Evolutionary conservation across 2,329 filamentous ascomycete genomes (phyloP).

Genomic region (Ustilaginoidea virens): DNA sequence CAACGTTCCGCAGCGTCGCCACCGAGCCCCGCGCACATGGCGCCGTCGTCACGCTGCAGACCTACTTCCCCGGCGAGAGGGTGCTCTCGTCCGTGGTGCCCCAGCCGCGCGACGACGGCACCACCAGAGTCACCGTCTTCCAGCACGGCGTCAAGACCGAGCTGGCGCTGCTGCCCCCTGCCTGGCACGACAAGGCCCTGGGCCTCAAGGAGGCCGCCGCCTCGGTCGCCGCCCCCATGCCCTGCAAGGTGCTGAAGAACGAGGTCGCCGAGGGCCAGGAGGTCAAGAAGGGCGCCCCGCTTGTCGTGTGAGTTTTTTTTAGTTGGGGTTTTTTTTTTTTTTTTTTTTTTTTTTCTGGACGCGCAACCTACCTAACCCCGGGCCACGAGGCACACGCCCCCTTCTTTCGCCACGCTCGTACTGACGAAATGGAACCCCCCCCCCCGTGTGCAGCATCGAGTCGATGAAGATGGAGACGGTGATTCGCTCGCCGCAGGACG

Average conservation of each 20-base stretch:
- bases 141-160: conserved; percentile 48
- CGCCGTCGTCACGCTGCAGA: conserved; percentile 17
- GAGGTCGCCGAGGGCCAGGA: conserved; percentile 69
- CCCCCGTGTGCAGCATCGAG: conserved; percentile 41
- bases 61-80: conserved; percentile 67
- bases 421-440: no score
- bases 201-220: conserved; percentile 68
- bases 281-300: conserved; percentile 71
- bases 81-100: conserved; percentile 65
- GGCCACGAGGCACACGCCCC: no score
- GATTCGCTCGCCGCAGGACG: conserved; percentile 60
- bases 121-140: conserved; percentile 62
- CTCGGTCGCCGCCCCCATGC: conserved; percentile 87
- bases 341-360: background rate
- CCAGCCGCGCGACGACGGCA: conserved; percentile 33
- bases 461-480: conserved; percentile 88
- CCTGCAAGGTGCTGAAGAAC: conserved; percentile 86
- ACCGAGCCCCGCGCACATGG: conserved; percentile 19
- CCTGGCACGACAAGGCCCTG: conserved; percentile 78
- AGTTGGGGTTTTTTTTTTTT: background rate
- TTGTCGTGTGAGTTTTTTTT: conserved; percentile 54
- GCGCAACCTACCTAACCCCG: no score
- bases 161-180: conserved; percentile 42
- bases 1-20: conserved; percentile 29
- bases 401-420: no score